Percentiles rank a stretch among this genome's conserved stretches.
Conservation (phyloP, 306 rosid species). For the Gastrolobium villosum region DNA sequence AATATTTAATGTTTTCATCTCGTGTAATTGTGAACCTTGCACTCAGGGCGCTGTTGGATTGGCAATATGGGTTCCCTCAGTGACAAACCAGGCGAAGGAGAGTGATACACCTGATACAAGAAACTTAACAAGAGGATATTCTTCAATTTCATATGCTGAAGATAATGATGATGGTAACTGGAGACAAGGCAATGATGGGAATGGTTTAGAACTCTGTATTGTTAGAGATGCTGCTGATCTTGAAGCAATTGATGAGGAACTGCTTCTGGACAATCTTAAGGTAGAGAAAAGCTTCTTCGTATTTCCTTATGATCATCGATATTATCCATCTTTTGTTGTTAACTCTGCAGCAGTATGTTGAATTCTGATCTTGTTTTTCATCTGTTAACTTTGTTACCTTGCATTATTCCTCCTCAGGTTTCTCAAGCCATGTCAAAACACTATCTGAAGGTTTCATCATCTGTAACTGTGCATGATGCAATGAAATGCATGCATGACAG, state of each 20-base stretch:
- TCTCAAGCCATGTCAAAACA: constrained; percentile 83
- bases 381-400: constrained; percentile 13
- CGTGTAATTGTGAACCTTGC: constrained; percentile 39
- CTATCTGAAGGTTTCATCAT: constrained; percentile 70
- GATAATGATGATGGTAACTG: constrained; percentile 59
- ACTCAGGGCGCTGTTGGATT: constrained; percentile 97
- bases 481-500: constrained; percentile 68
- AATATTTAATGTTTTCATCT: constrained; percentile 28
- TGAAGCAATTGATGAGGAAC: constrained; percentile 70
- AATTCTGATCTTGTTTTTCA: not conserved
- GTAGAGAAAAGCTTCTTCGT: constrained; percentile 49
- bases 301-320: constrained; percentile 31
- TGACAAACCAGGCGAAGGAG: constrained; percentile 80
- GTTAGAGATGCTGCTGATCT: constrained; percentile 58
- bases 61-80: constrained; percentile 99
- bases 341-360: constrained; percentile 18
- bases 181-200: constrained; percentile 57
- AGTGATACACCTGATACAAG: constrained; percentile 67
- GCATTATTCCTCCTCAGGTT: constrained; percentile 63
- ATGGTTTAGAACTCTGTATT: constrained; percentile 71
- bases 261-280: constrained; percentile 82
- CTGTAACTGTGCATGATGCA: constrained; percentile 72
- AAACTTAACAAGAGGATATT: constrained; percentile 69
- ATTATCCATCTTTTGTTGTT: constrained; percentile 29
- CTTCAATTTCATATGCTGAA: constrained; percentile 67